Base-by-base conservation (phyloP, 495 filamentous ascomycete species). In the Tuber magnatum region DNA sequence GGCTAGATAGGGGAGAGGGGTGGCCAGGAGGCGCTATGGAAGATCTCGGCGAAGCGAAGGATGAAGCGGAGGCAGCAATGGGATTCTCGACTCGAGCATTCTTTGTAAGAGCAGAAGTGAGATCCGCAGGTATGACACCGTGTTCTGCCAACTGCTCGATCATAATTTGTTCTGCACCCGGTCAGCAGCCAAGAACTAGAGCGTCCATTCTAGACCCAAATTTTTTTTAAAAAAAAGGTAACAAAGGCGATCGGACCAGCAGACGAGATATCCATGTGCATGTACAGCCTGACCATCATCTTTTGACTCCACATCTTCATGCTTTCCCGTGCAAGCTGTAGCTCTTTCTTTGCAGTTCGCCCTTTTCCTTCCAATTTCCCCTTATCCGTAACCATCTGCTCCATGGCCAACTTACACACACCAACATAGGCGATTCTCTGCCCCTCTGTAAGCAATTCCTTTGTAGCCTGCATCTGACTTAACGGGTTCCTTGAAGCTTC, bases 341-440 rank as follows among this genome's bases (percentile, higher is more conserved):
- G 77, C 18, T 90, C 85, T 83, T 94, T 97, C 84, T 90, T 94
- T 0, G 87, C 85, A 9, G 84, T 85, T 75, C 85, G 88, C 39
- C 82, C 84, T 32, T 86, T 86, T 20, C 81, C 78, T 73, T 89
- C 86, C 9, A 94, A 80, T 35, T 84, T 83, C 68, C 90, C 88
- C 70, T 90, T 78, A 41, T 93, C 91, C 71, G 87, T 87, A 28
- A 88, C 83, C 92, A 99, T 96, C 72, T 88, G 85, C 39, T 88
- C 89, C 71, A 97, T 90, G 40, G 92, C 88, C 71, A 99, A 80
- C 77, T 94, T 87, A 43, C 92, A 91, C 69, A 97, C 87, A 9
- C 96, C 94, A 39, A 98, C 96, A 84, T 99, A 99, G 3, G 95
- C 95, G 75, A 99, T 94, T 75, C 93, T 89, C 85, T 99, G 96